phyloP scores from a whole-genome alignment of 176 grass and related monocot species.

The Ampelocalamus luodianensis region DNA sequence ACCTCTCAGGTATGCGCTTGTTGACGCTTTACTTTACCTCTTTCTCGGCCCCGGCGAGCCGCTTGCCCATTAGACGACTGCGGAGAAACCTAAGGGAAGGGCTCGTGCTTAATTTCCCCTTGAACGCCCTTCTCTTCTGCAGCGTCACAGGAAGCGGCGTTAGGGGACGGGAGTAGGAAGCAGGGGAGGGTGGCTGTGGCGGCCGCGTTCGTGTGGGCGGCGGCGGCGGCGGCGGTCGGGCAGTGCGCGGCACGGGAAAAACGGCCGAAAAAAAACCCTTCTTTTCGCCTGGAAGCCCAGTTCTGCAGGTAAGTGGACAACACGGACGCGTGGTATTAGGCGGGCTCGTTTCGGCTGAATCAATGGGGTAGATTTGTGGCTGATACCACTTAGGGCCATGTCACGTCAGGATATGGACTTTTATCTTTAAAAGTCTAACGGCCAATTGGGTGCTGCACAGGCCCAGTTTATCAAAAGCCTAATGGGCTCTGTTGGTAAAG shows the following conservation, averaged over 20 bases:
- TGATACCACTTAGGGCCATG: neutral
- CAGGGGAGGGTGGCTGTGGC: neutral
- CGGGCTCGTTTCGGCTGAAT: neutral
- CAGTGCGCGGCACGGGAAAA: neutral
- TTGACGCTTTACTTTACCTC: slow-evolving; percentile 20
- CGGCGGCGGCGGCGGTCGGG: slow-evolving; percentile 21
- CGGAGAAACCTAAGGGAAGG: neutral
- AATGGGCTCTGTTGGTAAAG: neutral
- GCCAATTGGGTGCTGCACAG: neutral
- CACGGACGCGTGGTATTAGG: neutral
- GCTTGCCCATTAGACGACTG: slow-evolving; percentile 41
- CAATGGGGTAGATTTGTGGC: no score
- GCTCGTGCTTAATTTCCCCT: neutral
- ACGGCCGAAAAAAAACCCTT: slow-evolving; percentile 29
- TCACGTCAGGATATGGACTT: neutral
- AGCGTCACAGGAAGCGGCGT: neutral
- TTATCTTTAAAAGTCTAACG: neutral
- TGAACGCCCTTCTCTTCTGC: neutral
- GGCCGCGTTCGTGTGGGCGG: neutral
- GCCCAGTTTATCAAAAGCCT: neutral
- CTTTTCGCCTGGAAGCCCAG: neutral
- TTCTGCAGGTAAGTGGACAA: neutral
- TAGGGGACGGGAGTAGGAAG: neutral
- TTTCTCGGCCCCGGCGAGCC: slow-evolving; percentile 54
- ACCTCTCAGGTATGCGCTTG: neutral